Base-by-base conservation (phyloP, 1,139 yeast species). In the Trichomonascaceae sp. region DNA sequence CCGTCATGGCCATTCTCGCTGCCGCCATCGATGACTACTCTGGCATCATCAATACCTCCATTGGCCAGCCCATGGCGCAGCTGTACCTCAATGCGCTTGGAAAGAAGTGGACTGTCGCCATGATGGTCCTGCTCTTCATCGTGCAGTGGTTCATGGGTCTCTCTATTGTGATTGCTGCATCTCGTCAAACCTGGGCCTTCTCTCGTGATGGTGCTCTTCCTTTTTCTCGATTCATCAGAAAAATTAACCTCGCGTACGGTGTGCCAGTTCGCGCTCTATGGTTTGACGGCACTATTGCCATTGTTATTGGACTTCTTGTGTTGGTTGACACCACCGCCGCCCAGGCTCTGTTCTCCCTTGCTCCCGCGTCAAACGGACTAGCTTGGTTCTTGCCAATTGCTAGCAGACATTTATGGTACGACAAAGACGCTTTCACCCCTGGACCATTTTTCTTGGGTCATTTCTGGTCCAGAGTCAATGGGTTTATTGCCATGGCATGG, bases 171-270 rank as follows among this genome's bases (percentile, higher is more conserved):
- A 80, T 93, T 0, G 81, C 94, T 0, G 87, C 92, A 1, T 80
- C 93, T 4, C 72, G 95, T 61, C 75, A 82, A 25, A 79, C 87
- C 1, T 84, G 75, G 60, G 84, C 93, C 11, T 76, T 84, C 57
- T 82, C 93, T 34, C 72, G 96, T 56, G 96, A 84, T 53, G 85
- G 80, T 30, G 94, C 92, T 0, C 59, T 84, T 31, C 95, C 95
- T 0, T 74, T 67, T 45, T 71, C 76, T 9, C 41, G 48, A 41
- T 41, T 39, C 33, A 37, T 37, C 16, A 28, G 39, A 14, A 31
- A 22, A 4, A 76, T 76, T 37, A 62, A 74, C 50, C 61, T 64
- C 34, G 63, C 50, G 41, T 54, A 69, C 15, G 62, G 67, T 17
- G 76, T 72, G 17, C 84, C 84, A 13, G 51, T 73, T 32, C 62